phyloP scores from a whole-genome alignment of 176 grass and related monocot species.

The Oryza nivara region DNA sequence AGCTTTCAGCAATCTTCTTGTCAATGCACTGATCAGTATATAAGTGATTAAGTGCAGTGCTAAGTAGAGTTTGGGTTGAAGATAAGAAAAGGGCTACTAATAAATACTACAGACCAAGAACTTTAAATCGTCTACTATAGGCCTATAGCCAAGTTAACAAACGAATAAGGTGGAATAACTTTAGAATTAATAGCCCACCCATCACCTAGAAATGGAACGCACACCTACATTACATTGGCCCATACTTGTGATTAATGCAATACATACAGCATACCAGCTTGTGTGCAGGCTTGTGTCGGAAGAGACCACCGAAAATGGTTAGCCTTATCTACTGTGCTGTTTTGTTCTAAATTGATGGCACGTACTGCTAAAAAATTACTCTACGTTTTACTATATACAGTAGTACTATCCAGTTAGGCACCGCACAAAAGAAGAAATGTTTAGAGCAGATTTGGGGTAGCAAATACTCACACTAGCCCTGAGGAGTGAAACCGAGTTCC shows the following conservation, averaged over 20 bases:
- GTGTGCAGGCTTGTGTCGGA: slow-evolving; percentile 10
- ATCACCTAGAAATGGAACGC: neutral
- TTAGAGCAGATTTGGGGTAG: neutral
- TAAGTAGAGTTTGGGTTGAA: neutral
- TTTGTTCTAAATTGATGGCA: neutral
- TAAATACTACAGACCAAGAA: neutral
- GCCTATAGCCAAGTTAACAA: neutral
- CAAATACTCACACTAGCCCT: slow-evolving; percentile 76
- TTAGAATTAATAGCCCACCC: neutral
- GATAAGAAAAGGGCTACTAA: neutral
- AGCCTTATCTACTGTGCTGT: neutral
- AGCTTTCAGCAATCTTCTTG: neutral
- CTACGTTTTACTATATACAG: no score
- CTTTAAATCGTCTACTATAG: neutral
- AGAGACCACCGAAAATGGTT: neutral
- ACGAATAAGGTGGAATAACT: neutral
- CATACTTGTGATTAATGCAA: neutral
- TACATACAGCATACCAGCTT: neutral
- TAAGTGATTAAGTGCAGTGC: neutral
- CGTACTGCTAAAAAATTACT: neutral
- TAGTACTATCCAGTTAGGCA: neutral
- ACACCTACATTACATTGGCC: neutral
- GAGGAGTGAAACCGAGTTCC: slow-evolving; percentile 90
- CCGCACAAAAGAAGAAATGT: neutral
- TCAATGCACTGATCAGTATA: neutral